These are phyloP conservation scores for Sextonia rubra DNA, from an alignment of 164 flowering plant species.

Conservation along the genomic window DNA sequence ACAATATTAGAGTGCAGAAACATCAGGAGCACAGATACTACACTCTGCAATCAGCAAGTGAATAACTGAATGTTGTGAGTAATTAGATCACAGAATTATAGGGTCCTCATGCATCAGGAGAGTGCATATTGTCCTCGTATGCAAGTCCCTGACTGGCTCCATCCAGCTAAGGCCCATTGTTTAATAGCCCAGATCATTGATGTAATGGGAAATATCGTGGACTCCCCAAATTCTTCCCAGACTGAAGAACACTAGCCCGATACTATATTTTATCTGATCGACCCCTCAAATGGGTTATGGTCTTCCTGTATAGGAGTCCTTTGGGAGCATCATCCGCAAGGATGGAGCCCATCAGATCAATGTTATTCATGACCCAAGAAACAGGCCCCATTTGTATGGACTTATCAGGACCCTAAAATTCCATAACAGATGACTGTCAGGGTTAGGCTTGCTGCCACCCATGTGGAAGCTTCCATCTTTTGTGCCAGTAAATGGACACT, in stretches of 20 bases:
- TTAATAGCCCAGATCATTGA: background rate
- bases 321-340: background rate
- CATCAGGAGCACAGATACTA: background rate
- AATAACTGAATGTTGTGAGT: background rate
- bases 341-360: background rate
- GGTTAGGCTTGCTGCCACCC: conserved; percentile 26
- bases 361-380: background rate
- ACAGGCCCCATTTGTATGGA: background rate
- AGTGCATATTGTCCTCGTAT: background rate
- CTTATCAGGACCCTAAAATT: background rate
- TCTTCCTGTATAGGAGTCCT: background rate
- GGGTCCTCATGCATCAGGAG: background rate
- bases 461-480: conserved; percentile 75
- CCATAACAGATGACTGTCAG: background rate
- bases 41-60: background rate
- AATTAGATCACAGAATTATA: background rate
- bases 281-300: background rate
- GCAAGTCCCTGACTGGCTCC: background rate
- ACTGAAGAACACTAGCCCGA: background rate
- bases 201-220: background rate
- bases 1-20: background rate
- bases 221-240: background rate
- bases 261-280: background rate
- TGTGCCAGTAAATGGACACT: conserved; percentile 96
- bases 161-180: background rate